Evolutionary conservation across 305 asterid genomes (phyloP).

Genomic region (Fraxinus paxiana): DNA sequence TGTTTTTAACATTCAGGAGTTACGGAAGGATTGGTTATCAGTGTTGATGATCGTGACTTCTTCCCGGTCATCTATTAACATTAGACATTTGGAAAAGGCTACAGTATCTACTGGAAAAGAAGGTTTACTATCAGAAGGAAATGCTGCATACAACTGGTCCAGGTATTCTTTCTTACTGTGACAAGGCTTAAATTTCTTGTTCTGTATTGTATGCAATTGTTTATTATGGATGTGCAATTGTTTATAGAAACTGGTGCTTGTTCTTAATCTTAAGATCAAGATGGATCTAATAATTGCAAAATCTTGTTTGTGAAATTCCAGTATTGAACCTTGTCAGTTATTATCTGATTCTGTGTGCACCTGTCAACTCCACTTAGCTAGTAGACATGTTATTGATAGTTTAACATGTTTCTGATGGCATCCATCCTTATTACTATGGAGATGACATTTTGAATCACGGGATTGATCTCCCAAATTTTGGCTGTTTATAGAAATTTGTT

Average conservation of each 20-base stretch:
- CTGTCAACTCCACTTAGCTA: background rate
- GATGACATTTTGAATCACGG: background rate
- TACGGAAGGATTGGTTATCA: constrained; percentile 92
- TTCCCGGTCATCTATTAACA: constrained; percentile 93
- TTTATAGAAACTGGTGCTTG: background rate
- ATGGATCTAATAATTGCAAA: background rate
- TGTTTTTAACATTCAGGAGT: constrained; percentile 51
- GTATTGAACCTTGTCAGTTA: background rate
- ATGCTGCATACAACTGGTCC: constrained; percentile 97
- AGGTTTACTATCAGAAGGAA: constrained; percentile 95
- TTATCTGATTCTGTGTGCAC: background rate
- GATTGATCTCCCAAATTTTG: background rate
- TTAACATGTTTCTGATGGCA: background rate
- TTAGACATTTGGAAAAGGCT: constrained; percentile 96
- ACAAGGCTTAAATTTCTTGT: constrained; percentile 14
- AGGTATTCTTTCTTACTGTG: constrained; percentile 47
- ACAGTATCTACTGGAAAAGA: constrained; percentile 99
- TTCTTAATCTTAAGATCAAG: background rate
- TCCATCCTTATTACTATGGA: background rate
- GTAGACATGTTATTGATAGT: background rate
- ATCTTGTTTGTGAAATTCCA: background rate
- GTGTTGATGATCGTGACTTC: constrained; percentile 94
- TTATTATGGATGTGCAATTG: background rate
- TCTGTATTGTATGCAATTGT: background rate
- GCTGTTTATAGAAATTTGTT: background rate